A percentile compares a stretch with the other conserved stretches of the same genome.
These are phyloP conservation scores for Lipomyces oligophaga DNA, from an alignment of 805 yeast species.

Conservation along the genomic window DNA sequence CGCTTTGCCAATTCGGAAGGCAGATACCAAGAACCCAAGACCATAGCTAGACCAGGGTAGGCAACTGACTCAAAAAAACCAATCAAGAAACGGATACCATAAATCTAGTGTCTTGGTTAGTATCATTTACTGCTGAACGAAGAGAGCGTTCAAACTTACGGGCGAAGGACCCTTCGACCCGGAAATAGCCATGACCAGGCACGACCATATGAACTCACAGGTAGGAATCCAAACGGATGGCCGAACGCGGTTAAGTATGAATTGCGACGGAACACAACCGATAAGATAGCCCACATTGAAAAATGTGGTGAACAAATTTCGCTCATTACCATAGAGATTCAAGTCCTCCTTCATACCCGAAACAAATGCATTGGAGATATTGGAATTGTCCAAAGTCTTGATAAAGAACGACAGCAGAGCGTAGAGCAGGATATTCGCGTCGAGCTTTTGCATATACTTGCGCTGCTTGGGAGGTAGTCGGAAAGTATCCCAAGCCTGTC, in stretches of 20 bases:
- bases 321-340: conserved; percentile 56
- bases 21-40: conserved; percentile 47
- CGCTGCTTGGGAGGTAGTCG: conserved; percentile 34
- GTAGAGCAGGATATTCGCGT: conserved; percentile 37
- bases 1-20: conserved; percentile 57
- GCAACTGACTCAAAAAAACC: conserved; percentile 52
- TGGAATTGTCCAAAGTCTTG: conserved; percentile 57
- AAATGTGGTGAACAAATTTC: conserved; percentile 52
- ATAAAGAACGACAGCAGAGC: conserved; percentile 42
- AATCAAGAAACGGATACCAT: conserved; percentile 22
- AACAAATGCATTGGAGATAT: conserved; percentile 61
- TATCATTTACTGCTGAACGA: not conserved
- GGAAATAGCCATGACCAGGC: conserved; percentile 23
- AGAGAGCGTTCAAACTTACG: not conserved
- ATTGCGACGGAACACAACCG: conserved; percentile 37
- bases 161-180: conserved; percentile 16
- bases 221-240: conserved; percentile 34
- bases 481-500: conserved; percentile 29
- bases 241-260: conserved; percentile 34
- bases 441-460: conserved; percentile 38
- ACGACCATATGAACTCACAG: conserved; percentile 26
- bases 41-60: conserved; percentile 46
- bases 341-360: conserved; percentile 59
- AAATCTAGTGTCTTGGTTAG: conserved; percentile 21
- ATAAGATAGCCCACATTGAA: conserved; percentile 56